Base-by-base conservation (phyloP, 108 stramenopile species). In the Cylindrotheca fusiformis region DNA sequence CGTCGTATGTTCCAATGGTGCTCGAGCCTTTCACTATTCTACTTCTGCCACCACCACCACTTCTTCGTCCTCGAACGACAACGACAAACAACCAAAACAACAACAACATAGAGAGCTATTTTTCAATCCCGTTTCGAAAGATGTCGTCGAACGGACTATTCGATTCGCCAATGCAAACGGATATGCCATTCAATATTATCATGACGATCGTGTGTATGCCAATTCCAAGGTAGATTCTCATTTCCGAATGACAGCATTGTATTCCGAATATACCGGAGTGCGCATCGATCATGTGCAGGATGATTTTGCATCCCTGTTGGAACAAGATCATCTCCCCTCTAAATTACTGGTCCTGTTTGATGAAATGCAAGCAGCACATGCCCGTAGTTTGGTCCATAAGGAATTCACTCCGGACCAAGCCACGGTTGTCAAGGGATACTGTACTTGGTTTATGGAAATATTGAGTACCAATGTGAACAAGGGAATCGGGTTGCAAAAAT, bases 381-480 rank as follows among this genome's bases (percentile, higher is more conserved):
- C 54, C 32, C 54, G 19, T 21, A 26, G 47, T 22, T 21, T 55
- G 28, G 41, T 22, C 21, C 60, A 55, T 8, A n/a, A 44, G 12
- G 30, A 58, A 25, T 68, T 59, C 21, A 20, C 41, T 26, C 47
- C 50, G 22, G 50, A 54, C 19, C 48, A 67, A 17, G 63, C 63
- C 6, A 65, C 52, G 2, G 45, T 80, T 2, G 73, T 85, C 25
- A 58, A 64, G 17, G 84, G 84, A 8, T 49, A 63, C 3, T 78
- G 64, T 44, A 70, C 77, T 18, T 83, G 52, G 55, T 86, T 82
- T 67, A 56, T 55, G 25, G 90, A 92, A 67, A 60, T 92, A 27
- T 62, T 88, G 46, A 24, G 70, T 46, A 59, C 67, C 6, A 52
- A 49, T 2, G 80, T 86, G 0, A 64, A 58, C 66, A 92, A 92